Evolutionary conservation across 768 basidiomycete species (phyloP), one percentile per base, ranked within the genome.

Genomic region (Russula lepida): DNA sequence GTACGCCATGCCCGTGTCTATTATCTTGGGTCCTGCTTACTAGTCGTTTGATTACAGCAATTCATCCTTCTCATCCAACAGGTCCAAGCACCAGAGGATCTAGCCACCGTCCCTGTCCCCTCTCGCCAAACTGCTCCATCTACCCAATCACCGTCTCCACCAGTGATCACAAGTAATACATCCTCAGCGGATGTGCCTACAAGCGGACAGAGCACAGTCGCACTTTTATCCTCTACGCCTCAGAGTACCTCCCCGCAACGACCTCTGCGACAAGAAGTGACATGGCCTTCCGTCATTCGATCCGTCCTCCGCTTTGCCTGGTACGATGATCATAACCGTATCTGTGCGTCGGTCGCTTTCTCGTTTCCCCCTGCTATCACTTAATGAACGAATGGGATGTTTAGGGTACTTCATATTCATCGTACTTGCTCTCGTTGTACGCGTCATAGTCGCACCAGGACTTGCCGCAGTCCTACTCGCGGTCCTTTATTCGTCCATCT

Each of bases 61-160:
- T 92, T 92, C 68, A 81, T 86, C 0, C 82, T 87, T 37, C 76
- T 92, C 19, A 82, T 94, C 4, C 83, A 88, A 64, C 86, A 91
- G 66, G 84, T 94, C 21, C 93, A 95, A 77, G 81, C 84, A 0
- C 88, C 89, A 8, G 90, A 92, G 69, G 80, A 84, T 63, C 44
- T 63, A 27, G 73, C 73, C 12, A 69, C 62, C 72, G 0, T 47
- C 73, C 13, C 69, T 74, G 11, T 50, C 1, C 63, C 55, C 23
- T 4, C 64, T 32, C 54, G 58, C 7, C 64, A 71, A 25, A 59
- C 73, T n/a, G 67, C 21, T 21, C 17, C 62, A 15, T 12, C 55
- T 19, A 35, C 30, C 1, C 63, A 61, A 7, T 39, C 64, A 9
- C 64, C 69, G 17, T 47, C 67, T 25, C 64, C 59, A 32, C 61